Percentiles rank a stretch among this genome's conserved stretches.
Conservation (phyloP, 2,329 filamentous ascomycete species). For the Penicillium sp. region DNA sequence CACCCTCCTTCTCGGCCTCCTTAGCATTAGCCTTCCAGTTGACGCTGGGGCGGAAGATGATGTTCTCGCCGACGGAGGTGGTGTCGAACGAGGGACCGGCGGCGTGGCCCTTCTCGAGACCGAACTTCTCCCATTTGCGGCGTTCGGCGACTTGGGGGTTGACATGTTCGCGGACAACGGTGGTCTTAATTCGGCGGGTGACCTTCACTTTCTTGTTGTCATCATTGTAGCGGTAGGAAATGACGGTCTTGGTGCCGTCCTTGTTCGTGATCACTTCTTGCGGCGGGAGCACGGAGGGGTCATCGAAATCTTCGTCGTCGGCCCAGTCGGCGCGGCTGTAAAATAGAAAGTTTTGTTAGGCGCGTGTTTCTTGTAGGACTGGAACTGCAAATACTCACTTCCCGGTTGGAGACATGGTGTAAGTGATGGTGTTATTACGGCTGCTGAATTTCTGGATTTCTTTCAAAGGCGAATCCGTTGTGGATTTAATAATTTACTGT, state of each 20-base stretch:
- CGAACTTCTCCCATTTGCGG: conserved; percentile 91
- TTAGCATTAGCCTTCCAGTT: conserved; percentile 93
- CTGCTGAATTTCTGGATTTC: conserved; percentile 41
- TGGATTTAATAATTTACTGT: conserved; percentile 40
- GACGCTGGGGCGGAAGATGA: conserved; percentile 86
- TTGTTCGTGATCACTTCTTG: conserved; percentile 93
- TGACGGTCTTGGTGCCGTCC: conserved; percentile 94
- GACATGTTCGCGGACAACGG: conserved; percentile 85
- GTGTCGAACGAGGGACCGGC: conserved; percentile 82
- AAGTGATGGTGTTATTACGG: conserved; percentile 25
- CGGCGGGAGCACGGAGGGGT: conserved; percentile 79
- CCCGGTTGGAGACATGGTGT: conserved; percentile 47
- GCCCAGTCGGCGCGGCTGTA: conserved; percentile 77
- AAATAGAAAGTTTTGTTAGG: conserved; percentile 20
- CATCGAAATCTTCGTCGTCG: conserved; percentile 82
- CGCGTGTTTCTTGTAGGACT: not conserved
- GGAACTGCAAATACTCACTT: conserved; percentile 35
- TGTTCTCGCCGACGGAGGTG: conserved; percentile 94
- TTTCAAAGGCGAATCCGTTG: conserved; percentile 40
- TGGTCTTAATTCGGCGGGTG: conserved; percentile 90
- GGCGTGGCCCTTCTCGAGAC: conserved; percentile 79
- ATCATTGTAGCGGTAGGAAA: conserved; percentile 87
- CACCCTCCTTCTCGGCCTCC: conserved; percentile 55
- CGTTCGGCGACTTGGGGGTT: conserved; percentile 96
- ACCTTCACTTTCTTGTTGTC: conserved; percentile 95